phyloP scores from a whole-genome alignment of 2,329 filamentous ascomycete genomes.

The Cryphonectria radicalis region DNA sequence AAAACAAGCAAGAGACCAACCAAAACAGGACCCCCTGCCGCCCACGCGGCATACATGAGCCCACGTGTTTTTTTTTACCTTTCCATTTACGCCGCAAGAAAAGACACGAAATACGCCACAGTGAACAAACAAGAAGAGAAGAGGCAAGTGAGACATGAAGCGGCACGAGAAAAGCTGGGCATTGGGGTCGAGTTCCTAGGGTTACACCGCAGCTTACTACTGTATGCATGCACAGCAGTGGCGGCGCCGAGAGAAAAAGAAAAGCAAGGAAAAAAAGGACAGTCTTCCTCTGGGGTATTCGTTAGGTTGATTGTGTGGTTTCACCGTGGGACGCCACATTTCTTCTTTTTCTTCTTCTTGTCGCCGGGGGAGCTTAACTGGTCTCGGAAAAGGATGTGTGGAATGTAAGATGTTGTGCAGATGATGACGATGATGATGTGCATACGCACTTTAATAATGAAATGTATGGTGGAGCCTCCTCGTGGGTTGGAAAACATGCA shows the following conservation, averaged over 20 bases:
- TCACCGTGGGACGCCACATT: background rate
- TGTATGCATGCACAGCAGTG: background rate
- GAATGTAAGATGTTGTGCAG: background rate
- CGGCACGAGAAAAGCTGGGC: background rate
- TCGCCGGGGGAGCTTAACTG: background rate
- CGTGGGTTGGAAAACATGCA: background rate
- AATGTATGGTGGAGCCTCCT: background rate
- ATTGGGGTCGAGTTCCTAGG: background rate
- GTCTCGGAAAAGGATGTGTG: background rate
- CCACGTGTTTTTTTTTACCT: background rate
- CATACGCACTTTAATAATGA: background rate
- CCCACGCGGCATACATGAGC: background rate
- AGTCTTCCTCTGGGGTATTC: background rate
- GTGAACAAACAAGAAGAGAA: too few species aligned
- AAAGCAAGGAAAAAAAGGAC: background rate
- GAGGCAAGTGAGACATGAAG: background rate
- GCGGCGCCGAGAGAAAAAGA: too few species aligned
- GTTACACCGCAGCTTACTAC: slow-evolving; percentile 5
- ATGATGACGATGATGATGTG: background rate
- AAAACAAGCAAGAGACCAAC: background rate
- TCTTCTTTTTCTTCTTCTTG: background rate
- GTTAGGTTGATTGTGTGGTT: background rate
- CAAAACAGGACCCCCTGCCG: background rate
- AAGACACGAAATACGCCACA: background rate
- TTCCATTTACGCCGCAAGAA: background rate